phyloP scores from a whole-genome alignment of 2,329 filamentous ascomycete species.

The Pseudogymnoascus sp. region DNA sequence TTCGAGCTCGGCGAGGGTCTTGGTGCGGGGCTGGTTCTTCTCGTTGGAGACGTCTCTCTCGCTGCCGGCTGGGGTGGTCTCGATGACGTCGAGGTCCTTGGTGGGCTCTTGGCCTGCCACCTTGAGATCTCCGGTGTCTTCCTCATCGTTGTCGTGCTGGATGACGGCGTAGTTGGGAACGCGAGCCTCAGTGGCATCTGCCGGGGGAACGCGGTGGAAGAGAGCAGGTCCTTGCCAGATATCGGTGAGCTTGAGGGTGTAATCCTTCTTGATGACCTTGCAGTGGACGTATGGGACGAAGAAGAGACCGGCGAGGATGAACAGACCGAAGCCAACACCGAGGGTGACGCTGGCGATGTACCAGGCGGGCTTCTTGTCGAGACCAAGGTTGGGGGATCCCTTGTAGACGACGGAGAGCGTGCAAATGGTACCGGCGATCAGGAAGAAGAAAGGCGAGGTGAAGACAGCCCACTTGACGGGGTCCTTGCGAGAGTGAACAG shows the following conservation, averaged over 20 bases:
- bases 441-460: slow-evolving; percentile 70
- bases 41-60: slow-evolving; percentile 28
- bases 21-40: slow-evolving; percentile 31
- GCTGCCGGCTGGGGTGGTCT: slow-evolving; percentile 26
- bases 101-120: slow-evolving; percentile 31
- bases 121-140: slow-evolving; percentile 28
- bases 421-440: slow-evolving; percentile 67
- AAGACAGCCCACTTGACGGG: slow-evolving; percentile 67
- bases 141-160: slow-evolving; percentile 55
- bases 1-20: slow-evolving; percentile 30
- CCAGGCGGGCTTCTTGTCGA: slow-evolving; percentile 60
- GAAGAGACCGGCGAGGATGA: slow-evolving; percentile 56
- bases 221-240: slow-evolving; percentile 58
- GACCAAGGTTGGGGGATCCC: slow-evolving; percentile 62
- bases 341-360: slow-evolving; percentile 62
- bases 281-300: slow-evolving; percentile 66
- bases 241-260: slow-evolving; percentile 57
- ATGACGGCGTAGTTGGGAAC: slow-evolving; percentile 75
- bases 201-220: slow-evolving; percentile 50
- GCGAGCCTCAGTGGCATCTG: slow-evolving; percentile 45
- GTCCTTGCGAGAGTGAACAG: slow-evolving; percentile 66
- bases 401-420: slow-evolving; percentile 76
- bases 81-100: slow-evolving; percentile 23
- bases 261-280: slow-evolving; percentile 62
- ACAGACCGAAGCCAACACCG: slow-evolving; percentile 55